Evolutionary conservation across 1,139 yeast genomes (phyloP).

Genomic region (Sugiyamaella grinbergsii): DNA sequence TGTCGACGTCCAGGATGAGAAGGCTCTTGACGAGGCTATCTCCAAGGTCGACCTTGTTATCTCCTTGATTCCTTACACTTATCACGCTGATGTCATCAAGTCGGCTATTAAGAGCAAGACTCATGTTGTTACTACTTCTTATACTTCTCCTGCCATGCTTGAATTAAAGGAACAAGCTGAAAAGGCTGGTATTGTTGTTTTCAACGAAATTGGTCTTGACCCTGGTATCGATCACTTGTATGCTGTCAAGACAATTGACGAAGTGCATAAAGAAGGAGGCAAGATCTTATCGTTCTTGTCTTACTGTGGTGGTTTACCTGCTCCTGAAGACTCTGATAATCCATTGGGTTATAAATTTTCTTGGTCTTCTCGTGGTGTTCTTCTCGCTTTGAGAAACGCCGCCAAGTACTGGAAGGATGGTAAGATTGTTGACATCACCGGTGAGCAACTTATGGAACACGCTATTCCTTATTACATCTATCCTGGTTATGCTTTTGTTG

Average conservation of each 20-base stretch:
- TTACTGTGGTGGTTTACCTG: slow-evolving; percentile 98
- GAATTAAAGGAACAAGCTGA: slow-evolving; percentile 49
- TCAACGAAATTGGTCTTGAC: slow-evolving; percentile 66
- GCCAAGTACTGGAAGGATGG: slow-evolving; percentile 92
- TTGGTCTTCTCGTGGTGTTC: slow-evolving; percentile 98
- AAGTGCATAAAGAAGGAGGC: slow-evolving; percentile 89
- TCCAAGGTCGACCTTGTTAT: slow-evolving; percentile 81
- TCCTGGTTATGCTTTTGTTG: slow-evolving; percentile 93
- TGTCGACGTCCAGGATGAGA: slow-evolving; percentile 80
- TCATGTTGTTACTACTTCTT: slow-evolving; percentile 94
- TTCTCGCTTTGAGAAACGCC: slow-evolving; percentile 89
- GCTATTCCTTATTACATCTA: slow-evolving; percentile 94
- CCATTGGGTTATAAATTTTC: slow-evolving; percentile 98
- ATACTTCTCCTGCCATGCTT: slow-evolving; percentile 84
- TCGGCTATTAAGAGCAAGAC: slow-evolving; percentile 89
- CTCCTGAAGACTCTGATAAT: slow-evolving; percentile 96
- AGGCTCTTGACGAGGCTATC: slow-evolving; percentile 75
- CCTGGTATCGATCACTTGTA: slow-evolving; percentile 98
- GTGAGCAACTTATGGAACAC: slow-evolving; percentile 92
- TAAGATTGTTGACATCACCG: slow-evolving; percentile 71
- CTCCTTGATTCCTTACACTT: slow-evolving; percentile 93
- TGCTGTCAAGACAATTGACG: slow-evolving; percentile 97
- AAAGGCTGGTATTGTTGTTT: slow-evolving; percentile 52
- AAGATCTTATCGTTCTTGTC: slow-evolving; percentile 91
- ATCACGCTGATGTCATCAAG: slow-evolving; percentile 90